phyloP scores from a whole-genome alignment of 1,284 basidiomycete species.

The Heterobasidion parviporum region DNA sequence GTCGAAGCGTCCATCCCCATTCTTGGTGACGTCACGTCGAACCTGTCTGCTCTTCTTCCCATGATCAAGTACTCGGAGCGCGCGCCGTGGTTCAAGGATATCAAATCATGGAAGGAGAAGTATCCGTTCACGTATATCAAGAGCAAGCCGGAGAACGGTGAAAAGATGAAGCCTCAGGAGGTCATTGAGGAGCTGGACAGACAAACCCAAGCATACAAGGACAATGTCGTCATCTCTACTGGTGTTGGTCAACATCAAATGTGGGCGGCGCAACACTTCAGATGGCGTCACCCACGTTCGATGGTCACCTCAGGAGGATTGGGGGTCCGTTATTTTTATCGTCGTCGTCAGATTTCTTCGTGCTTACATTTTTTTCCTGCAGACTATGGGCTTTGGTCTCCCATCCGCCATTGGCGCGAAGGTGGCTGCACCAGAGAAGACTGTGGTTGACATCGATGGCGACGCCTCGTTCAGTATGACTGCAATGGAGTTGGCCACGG shows the following conservation, averaged over 20 bases:
- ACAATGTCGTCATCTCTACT: conserved; percentile 84
- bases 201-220: conserved; percentile 67
- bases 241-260: conserved; percentile 99
- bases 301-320: conserved; percentile 97
- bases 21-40: conserved; percentile 87
- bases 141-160: conserved; percentile 42
- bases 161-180: conserved; percentile 92
- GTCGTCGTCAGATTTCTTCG: conserved; percentile 2
- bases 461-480: conserved; percentile 99
- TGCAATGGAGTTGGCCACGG: conserved; percentile 96
- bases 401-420: conserved; percentile 95
- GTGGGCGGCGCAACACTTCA: conserved; percentile 96
- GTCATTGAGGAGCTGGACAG: conserved; percentile 88
- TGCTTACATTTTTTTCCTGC: conserved; percentile 12
- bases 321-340: conserved; percentile 51
- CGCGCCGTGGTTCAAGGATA: conserved; percentile 76
- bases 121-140: conserved; percentile 90
- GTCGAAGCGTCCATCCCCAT: conserved; percentile 92
- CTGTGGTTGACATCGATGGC: conserved; percentile 93
- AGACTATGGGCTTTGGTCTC: conserved; percentile 98
- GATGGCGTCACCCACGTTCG: conserved; percentile 82
- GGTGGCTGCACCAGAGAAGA: conserved; percentile 90
- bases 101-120: conserved; percentile 78
- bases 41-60: conserved; percentile 77
- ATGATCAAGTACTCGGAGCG: conserved; percentile 63